Evolutionary conservation across 2,329 filamentous ascomycete species (phyloP), one percentile per base, ranked within the genome.

Genomic region (Fusarium sp.): DNA sequence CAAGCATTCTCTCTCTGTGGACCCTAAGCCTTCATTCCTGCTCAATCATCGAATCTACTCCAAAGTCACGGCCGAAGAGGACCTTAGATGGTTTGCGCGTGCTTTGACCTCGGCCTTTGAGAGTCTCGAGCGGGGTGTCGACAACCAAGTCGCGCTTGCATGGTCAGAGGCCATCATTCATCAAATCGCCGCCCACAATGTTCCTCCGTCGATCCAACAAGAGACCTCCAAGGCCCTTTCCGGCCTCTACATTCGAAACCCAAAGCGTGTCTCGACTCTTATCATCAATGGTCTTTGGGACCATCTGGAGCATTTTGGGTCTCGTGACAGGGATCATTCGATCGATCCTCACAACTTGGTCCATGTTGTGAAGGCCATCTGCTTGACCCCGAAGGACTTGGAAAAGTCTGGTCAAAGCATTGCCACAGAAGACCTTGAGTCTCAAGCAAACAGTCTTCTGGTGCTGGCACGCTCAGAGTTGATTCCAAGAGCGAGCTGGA

Each of bases 91-190:
- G 94, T 88, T 94, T 61, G 86, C 92, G 48, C 90, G 91, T 73
- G 92, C 95, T 34, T 85, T 98, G 58, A 85, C 89, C 18, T 89
- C 91, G 30, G 84, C 93, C 18, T 88, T 91, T 18, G 81, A 86
- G 18, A 85, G 87, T 20, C 81, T 95, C 4, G 83, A 85, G 14
- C 85, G 88, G 32, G 84, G 87, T 14, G 81, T 85, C 5, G 78
- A 81, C 8, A 84, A 85, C 16, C 84, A 89, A 11, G 85, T 89
- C n/a, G 88, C 88, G 70, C 83, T 90, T 63, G 90, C 92, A 18
- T 99, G 96, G 97, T 92, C 94, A 16, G 94, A 97, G 78, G 92
- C 93, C 3, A 90, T 96, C 68, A 91, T 98, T n/a, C 97, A 93
- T 81, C 85, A 94, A 18, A 89, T 96, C 54, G 91, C 92, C 54